Conservation (phyloP, 225 moss, liverwort and hornwort genomes). For the Bryoerythrophyllum caledonicum region DNA sequence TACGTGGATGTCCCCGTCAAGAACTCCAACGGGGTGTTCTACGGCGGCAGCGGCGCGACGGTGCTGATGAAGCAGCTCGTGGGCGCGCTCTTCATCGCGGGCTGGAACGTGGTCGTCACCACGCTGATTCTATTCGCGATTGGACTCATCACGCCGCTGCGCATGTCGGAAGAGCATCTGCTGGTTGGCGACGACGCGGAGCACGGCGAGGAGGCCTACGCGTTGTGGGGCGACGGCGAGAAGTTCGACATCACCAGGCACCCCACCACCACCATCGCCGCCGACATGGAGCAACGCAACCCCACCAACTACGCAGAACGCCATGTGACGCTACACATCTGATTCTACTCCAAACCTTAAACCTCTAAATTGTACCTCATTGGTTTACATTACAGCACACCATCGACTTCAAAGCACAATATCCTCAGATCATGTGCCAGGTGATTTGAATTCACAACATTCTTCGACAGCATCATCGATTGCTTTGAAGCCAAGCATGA, state of each 20-base stretch:
- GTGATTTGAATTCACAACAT: neutral
- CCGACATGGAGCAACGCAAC: slow-evolving; percentile 27
- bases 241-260: slow-evolving; percentile 38
- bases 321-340: slow-evolving; percentile 32
- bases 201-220: slow-evolving; percentile 54
- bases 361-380: neutral
- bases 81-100: slow-evolving; percentile 34
- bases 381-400: neutral
- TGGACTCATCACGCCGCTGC: slow-evolving; percentile 38
- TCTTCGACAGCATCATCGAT: neutral
- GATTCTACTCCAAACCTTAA: neutral
- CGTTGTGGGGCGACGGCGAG: slow-evolving; percentile 45
- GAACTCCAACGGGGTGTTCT: slow-evolving; percentile 33
- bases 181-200: slow-evolving; percentile 42
- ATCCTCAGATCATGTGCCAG: neutral
- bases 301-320: slow-evolving; percentile 17
- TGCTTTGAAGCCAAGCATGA: neutral
- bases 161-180: slow-evolving; percentile 54
- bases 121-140: slow-evolving; percentile 34
- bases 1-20: slow-evolving; percentile 28
- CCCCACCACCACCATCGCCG: slow-evolving; percentile 23
- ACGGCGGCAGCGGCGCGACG: slow-evolving; percentile 35
- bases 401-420: neutral
- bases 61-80: slow-evolving; percentile 41
- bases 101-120: slow-evolving; percentile 45